These are phyloP conservation scores for Arthrobotrys megalospora DNA, from an alignment of 2,329 filamentous ascomycete genomes.

Conservation along the genomic window DNA sequence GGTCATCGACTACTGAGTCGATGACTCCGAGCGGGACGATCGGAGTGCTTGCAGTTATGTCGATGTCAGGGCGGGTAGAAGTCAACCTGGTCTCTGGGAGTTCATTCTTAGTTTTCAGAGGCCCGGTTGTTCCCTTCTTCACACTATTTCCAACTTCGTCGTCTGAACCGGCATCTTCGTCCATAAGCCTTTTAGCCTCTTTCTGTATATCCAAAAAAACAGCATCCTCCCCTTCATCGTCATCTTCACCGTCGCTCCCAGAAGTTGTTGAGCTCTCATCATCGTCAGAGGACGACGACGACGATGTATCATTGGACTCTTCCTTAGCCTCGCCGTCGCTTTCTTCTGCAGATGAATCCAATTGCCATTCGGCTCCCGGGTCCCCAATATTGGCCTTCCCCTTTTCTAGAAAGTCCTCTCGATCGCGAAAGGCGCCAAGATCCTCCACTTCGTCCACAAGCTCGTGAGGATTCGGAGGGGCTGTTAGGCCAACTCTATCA, in stretches of 20 bases:
- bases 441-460: not conserved
- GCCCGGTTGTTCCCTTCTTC: constrained; percentile 68
- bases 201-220: constrained; percentile 82
- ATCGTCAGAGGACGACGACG: constrained; percentile 67
- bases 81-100: constrained; percentile 68
- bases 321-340: constrained; percentile 4
- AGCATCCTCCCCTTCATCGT: constrained; percentile 72
- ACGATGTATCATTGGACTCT: constrained; percentile 65
- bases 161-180: constrained; percentile 83
- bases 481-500: not conserved
- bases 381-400: constrained; percentile 67
- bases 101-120: constrained; percentile 88
- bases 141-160: constrained; percentile 76
- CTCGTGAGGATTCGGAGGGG: not conserved
- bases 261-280: constrained; percentile 68
- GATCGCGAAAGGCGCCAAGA: constrained; percentile 38
- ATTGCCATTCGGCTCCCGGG: constrained; percentile 84
- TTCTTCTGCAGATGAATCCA: constrained; percentile 82
- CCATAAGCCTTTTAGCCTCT: constrained; percentile 87
- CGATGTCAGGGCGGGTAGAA: constrained; percentile 75
- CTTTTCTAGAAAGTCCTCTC: constrained; percentile 61
- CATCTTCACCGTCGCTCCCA: constrained; percentile 73
- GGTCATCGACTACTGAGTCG: constrained; percentile 83
- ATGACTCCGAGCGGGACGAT: constrained; percentile 82
- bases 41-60: constrained; percentile 81